Evolutionary conservation across 768 basidiomycete species (phyloP).

Genomic region (Mycena venus): DNA sequence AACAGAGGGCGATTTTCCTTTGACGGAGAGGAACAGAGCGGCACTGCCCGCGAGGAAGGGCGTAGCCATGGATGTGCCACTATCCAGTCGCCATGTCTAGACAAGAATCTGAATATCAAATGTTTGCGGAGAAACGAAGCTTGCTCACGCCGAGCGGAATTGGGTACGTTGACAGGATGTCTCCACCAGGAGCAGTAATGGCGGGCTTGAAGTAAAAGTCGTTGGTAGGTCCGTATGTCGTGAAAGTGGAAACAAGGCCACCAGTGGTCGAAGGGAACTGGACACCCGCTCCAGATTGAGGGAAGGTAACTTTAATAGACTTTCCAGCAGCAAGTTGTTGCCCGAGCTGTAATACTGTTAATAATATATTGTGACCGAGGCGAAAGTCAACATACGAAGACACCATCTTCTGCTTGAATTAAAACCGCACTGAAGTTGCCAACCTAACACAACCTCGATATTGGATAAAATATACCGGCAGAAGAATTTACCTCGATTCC

Average conservation of each 20-base stretch:
- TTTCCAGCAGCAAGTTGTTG: conserved; percentile 61
- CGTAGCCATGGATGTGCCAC: conserved; percentile 61
- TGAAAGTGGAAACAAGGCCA: conserved; percentile 69
- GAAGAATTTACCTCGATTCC: conserved; percentile 41
- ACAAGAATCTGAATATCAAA: too few species aligned
- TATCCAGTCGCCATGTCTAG: too few species aligned
- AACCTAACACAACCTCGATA: conserved; percentile 26
- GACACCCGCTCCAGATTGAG: conserved; percentile 56
- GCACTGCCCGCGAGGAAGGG: conserved; percentile 62
- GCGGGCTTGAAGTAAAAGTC: conserved; percentile 72
- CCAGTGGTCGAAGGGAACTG: conserved; percentile 64
- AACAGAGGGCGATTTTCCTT: conserved; percentile 49
- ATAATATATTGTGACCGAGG: neutral
- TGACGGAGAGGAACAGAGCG: conserved; percentile 57
- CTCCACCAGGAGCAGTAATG: conserved; percentile 66
- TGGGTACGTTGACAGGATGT: conserved; percentile 63
- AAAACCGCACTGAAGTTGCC: conserved; percentile 63
- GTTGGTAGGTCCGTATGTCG: conserved; percentile 71
- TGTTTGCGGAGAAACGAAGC: too few species aligned
- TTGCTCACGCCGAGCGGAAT: conserved; percentile 54
- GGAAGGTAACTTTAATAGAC: conserved; percentile 60
- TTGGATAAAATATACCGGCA: neutral
- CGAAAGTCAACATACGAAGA: conserved; percentile 56
- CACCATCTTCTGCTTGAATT: conserved; percentile 69
- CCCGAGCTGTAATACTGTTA: conserved; percentile 54